Evolutionary conservation across 495 filamentous ascomycete species (phyloP).

Genomic region (Aspergillus hancockii): DNA sequence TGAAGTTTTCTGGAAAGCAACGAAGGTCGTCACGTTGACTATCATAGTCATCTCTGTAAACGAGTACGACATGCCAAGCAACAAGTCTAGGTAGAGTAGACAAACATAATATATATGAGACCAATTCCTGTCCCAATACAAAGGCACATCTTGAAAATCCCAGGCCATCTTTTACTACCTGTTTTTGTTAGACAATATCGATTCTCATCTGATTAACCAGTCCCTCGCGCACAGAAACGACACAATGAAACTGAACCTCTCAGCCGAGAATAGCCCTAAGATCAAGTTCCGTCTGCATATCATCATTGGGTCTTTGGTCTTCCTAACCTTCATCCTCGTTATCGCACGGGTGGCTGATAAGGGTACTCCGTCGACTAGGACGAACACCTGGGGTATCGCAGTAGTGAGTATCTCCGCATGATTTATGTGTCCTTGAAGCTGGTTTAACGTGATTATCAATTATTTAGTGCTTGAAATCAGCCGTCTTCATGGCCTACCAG

Average conservation of each 20-base stretch:
- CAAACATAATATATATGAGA: too few species aligned
- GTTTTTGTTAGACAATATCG: too few species aligned
- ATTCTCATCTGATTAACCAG: too few species aligned
- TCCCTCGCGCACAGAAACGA: not conserved
- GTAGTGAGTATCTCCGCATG: constrained; percentile 20
- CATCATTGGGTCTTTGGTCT: constrained; percentile 17
- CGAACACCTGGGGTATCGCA: constrained; percentile 31
- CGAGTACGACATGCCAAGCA: too few species aligned
- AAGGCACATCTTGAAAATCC: too few species aligned
- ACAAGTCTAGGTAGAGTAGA: too few species aligned
- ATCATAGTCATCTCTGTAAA: too few species aligned
- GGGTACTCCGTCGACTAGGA: constrained; percentile 23
- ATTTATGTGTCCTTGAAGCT: not conserved
- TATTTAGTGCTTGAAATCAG: constrained; percentile 33
- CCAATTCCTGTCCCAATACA: too few species aligned
- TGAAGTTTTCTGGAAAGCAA: too few species aligned
- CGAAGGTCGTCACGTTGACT: too few species aligned
- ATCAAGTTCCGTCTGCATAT: constrained; percentile 22
- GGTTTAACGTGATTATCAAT: not conserved
- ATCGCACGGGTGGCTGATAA: constrained; percentile 24
- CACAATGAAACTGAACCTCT: not conserved
- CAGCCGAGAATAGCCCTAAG: not conserved
- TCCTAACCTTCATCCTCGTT: constrained; percentile 24
- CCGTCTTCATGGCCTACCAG: constrained; percentile 35
- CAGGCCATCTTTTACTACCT: too few species aligned